Conservation (phyloP, 306 rosid genomes). For the Fragaria iinumae region DNA sequence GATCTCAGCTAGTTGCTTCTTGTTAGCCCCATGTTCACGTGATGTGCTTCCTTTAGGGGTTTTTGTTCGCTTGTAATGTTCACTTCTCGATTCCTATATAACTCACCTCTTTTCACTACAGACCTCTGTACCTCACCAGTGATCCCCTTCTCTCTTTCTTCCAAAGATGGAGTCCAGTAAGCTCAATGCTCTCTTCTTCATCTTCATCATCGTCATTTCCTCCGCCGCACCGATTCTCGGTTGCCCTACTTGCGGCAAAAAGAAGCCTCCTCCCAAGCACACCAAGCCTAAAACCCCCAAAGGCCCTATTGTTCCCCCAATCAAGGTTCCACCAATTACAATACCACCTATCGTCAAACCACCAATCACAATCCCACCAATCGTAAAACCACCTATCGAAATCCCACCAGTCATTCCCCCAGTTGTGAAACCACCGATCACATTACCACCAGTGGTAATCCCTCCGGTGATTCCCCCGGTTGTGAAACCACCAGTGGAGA, state of each 20-base stretch:
- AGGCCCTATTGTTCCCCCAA: conserved; percentile 33
- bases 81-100: conserved; percentile 30
- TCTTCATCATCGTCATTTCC: conserved; percentile 78
- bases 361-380: conserved; percentile 28
- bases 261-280: conserved; percentile 41
- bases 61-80: conserved; percentile 49
- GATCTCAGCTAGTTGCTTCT: conserved; percentile 12
- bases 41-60: conserved; percentile 35
- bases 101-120: conserved; percentile 5
- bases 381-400: conserved; percentile 16
- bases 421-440: conserved; percentile 29
- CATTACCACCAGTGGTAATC: conserved; percentile 18
- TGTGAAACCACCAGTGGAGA: conserved; percentile 12
- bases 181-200: conserved; percentile 51
- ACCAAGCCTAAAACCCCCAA: conserved; percentile 33
- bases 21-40: conserved; percentile 76
- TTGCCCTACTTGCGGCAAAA: conserved; percentile 60
- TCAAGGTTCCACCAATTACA: conserved; percentile 18
- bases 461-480: conserved; percentile 25
- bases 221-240: conserved; percentile 67
- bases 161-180: conserved; percentile 62
- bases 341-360: conserved; percentile 28
- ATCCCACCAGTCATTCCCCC: conserved; percentile 32
- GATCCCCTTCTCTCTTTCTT: conserved; percentile 5
- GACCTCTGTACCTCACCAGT: conserved; percentile 1